These are phyloP conservation scores for Aureobasidium sp. DNA, from an alignment of 2,329 filamentous ascomycete genomes.

Conservation along the genomic window DNA sequence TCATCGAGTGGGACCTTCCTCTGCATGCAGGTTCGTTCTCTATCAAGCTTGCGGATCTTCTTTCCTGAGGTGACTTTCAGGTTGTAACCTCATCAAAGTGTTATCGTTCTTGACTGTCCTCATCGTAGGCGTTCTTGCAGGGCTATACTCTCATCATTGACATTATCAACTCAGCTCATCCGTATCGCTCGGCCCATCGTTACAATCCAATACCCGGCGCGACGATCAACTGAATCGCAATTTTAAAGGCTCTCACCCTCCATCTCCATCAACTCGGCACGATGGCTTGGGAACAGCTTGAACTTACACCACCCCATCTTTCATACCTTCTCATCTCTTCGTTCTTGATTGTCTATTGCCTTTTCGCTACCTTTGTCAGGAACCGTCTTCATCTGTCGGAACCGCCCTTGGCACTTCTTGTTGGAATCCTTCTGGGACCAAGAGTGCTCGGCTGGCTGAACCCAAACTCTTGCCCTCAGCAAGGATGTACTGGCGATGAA, in stretches of 20 bases:
- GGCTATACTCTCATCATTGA: neutral
- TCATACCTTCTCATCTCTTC: slow-evolving; percentile 36
- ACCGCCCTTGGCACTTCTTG: slow-evolving; percentile 37
- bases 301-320: slow-evolving; percentile 37
- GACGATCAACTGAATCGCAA: slow-evolving; percentile 7
- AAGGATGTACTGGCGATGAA: slow-evolving; percentile 16
- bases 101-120: neutral
- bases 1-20: neutral
- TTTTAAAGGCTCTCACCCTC: neutral
- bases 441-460: slow-evolving; percentile 30
- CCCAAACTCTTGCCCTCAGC: slow-evolving; percentile 30
- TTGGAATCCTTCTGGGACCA: slow-evolving; percentile 38
- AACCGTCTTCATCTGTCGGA: slow-evolving; percentile 41
- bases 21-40: neutral
- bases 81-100: neutral
- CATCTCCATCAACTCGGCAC: neutral
- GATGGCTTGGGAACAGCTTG: slow-evolving; percentile 36
- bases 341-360: slow-evolving; percentile 38
- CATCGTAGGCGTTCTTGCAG: neutral
- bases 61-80: neutral
- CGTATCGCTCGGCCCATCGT: neutral
- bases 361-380: slow-evolving; percentile 38
- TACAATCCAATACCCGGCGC: neutral
- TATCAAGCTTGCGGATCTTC: neutral
- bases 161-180: neutral